phyloP scores from a whole-genome alignment of 768 basidiomycete genomes.

The Mycena sanguinolenta region DNA sequence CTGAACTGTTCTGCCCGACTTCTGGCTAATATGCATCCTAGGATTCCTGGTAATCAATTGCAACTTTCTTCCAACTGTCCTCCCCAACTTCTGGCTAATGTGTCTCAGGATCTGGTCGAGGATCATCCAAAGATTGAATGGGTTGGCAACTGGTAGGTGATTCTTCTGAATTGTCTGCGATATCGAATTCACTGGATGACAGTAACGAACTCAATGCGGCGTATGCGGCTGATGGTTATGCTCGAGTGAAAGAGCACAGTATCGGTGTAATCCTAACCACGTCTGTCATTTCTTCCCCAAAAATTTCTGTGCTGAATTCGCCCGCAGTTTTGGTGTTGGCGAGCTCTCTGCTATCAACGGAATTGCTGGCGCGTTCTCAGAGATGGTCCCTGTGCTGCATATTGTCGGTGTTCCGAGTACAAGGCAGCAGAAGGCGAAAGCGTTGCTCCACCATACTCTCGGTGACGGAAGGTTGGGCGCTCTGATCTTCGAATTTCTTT shows the following conservation, averaged over 20 bases:
- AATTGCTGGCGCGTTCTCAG: conserved; percentile 86
- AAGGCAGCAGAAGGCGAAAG: conserved; percentile 74
- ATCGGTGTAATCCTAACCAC: conserved; percentile 86
- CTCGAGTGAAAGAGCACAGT: conserved; percentile 82
- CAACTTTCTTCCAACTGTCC: too few relatives aligned
- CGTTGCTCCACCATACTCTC: conserved; percentile 89
- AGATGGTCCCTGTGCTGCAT: conserved; percentile 92
- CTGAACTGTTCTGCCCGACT: too few relatives aligned
- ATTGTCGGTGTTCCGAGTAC: conserved; percentile 89
- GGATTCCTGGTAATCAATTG: too few relatives aligned
- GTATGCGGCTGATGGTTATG: conserved; percentile 95
- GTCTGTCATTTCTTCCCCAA: conserved; percentile 46
- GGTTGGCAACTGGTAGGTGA: conserved; percentile 84
- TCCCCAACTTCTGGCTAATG: not conserved
- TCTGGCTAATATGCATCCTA: too few relatives aligned
- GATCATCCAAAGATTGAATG: conserved; percentile 83
- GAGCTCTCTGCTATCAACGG: conserved; percentile 91
- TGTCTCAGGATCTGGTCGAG: conserved; percentile 81
- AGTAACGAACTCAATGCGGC: conserved; percentile 90
- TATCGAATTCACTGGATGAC: not conserved
- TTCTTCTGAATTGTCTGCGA: not conserved
- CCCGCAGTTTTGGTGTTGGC: conserved; percentile 87
- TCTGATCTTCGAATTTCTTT: not conserved
- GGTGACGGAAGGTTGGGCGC: conserved; percentile 77
- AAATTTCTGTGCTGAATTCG: not conserved